Percentiles rank a stretch among this genome's conserved stretches.
Conservation (phyloP, 116 monocot genomes). For the Cymodocea nodosa region DNA sequence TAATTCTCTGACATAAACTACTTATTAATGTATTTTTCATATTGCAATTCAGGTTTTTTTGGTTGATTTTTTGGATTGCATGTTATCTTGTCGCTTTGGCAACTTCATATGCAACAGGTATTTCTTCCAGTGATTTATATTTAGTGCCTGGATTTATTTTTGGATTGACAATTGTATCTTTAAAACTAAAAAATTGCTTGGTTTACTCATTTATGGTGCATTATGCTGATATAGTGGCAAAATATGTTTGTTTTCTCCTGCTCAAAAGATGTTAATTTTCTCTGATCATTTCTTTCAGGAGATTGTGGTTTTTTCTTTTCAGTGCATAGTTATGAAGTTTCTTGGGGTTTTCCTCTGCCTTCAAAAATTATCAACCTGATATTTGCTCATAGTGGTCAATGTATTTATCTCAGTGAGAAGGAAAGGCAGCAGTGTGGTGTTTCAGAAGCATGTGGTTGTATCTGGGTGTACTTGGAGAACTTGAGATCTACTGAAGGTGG, state of each 20-base stretch:
- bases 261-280: background rate
- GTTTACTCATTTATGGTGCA: too few relatives aligned
- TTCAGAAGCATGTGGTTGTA: slow-evolving; percentile 52
- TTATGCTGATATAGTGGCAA: too few relatives aligned
- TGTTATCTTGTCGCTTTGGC: slow-evolving; percentile 93
- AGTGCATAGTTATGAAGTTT: too few relatives aligned
- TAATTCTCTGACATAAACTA: too few relatives aligned
- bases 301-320: background rate
- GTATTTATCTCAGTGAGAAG: slow-evolving; percentile 50
- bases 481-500: slow-evolving; percentile 39
- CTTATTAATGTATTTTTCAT: slow-evolving; percentile 7
- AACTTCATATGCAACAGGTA: slow-evolving; percentile 99
- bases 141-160: background rate
- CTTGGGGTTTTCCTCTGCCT: too few relatives aligned
- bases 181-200: too few relatives aligned
- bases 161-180: too few relatives aligned
- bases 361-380: background rate
- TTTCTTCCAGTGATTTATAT: background rate
- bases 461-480: slow-evolving; percentile 70
- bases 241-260: background rate
- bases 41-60: slow-evolving; percentile 53
- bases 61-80: slow-evolving; percentile 88
- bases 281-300: background rate
- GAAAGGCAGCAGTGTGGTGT: slow-evolving; percentile 73
- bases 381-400: background rate